phyloP scores from a whole-genome alignment of 78 protist species.

The Guillardia theta region DNA sequence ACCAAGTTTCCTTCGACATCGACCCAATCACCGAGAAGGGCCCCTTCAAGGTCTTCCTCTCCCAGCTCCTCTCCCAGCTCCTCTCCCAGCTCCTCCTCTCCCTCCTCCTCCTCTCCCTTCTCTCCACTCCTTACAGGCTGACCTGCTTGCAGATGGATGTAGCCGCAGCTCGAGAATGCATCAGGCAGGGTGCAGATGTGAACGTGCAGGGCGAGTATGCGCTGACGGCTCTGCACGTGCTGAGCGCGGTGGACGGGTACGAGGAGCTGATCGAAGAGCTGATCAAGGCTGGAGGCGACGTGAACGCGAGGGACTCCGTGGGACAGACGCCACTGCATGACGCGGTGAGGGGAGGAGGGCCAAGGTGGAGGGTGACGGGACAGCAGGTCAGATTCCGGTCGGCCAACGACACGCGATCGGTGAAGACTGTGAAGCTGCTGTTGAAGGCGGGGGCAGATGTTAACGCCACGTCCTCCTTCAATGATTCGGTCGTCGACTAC shows the following conservation, averaged over 20 bases:
- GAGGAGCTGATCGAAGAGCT: neutral
- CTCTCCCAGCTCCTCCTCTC: no score
- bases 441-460: neutral
- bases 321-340: neutral
- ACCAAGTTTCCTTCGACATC: neutral
- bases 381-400: neutral
- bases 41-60: neutral
- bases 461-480: no score
- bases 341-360: neutral
- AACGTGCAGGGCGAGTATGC: neutral
- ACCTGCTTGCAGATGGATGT: no score
- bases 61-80: neutral
- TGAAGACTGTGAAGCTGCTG: neutral
- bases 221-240: neutral
- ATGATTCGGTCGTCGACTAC: no score
- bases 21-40: conserved; percentile 1
- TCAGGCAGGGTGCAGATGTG: neutral
- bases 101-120: no score
- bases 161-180: neutral
- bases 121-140: no score
- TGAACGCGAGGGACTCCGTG: neutral
- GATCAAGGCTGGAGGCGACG: neutral
- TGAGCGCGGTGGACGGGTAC: neutral
- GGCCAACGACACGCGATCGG: neutral
- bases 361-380: neutral